Conservation (phyloP, 1,284 basidiomycete genomes). For the Cryptococcus floricola region DNA sequence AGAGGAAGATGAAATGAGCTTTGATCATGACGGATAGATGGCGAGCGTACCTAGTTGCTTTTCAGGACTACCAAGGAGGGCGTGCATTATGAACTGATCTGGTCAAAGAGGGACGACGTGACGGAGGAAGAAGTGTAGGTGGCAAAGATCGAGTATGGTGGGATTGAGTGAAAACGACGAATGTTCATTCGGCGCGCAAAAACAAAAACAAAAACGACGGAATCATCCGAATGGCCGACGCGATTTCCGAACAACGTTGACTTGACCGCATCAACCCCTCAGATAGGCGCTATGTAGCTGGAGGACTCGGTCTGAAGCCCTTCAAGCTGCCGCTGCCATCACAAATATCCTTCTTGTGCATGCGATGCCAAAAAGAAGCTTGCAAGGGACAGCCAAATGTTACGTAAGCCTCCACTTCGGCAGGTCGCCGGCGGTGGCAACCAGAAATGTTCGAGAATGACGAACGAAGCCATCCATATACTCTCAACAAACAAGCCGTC, state of each 20-base stretch:
- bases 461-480: not conserved
- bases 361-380: too few species aligned
- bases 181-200: not conserved
- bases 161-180: not conserved
- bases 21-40: not conserved
- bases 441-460: not conserved
- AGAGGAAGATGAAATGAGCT: not conserved
- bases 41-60: conserved; percentile 38
- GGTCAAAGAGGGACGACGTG: not conserved
- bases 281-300: too few species aligned
- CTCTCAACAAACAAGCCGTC: not conserved
- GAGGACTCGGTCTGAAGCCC: too few species aligned
- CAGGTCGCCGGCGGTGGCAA: not conserved
- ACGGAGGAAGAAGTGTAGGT: not conserved
- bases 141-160: too few species aligned
- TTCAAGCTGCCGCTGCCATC: not conserved
- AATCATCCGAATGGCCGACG: not conserved
- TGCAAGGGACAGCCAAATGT: not conserved
- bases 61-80: conserved; percentile 39
- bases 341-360: not conserved
- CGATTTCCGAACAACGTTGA: too few species aligned
- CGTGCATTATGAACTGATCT: conserved; percentile 33
- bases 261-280: too few species aligned
- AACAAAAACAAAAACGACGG: not conserved
- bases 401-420: not conserved